Evolutionary conservation across 495 filamentous ascomycete genomes (phyloP), one percentile per base, ranked within the genome.

Genomic region (Ramalina peruviana): DNA sequence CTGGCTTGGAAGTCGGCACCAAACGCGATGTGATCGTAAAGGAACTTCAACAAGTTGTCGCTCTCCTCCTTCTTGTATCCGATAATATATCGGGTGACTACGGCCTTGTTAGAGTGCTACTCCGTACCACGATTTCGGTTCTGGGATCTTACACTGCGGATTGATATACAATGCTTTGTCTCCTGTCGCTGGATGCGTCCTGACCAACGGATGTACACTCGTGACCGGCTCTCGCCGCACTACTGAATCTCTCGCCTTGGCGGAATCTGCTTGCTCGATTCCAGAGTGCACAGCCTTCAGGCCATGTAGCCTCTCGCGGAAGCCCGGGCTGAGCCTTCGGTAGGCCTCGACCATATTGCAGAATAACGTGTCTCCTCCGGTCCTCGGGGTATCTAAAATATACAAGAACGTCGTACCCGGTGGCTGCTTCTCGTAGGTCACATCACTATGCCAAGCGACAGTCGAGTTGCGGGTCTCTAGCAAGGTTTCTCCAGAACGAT

Each of bases 91-190:
- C 76, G 76, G 36, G 81, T 86, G 66, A 83, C 81, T 85, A 41
- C 15, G 37, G 7, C 42, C 5, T 13, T 10, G 11, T n/a, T 37
- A 21, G 21, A 46, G 27, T 38, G 9, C 19, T 17, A 38, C 23
- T 2, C 30, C 15, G 10, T 6, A 1, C 4, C 1, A 19, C 15
- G 41, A n/a, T 5, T 40, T 6, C 10, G 11, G 4, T 2, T 27
- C 23, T 27, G 23, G 21, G 7, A 15, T 72, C 80, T 77, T 64
- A 88, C 86, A 94, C 63, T 90, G 83, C 9, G 82, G 81, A 60
- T 93, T 94, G 40, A 95, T 80, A 55, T 78, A 94, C 9, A 94
- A 65, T 0, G 86, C 85, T 66, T 93, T 94, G 70, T 93, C 85
- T 11, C 88, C 84, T 0, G 86, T 90, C 3, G 66, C 76, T 0